Percentiles rank a stretch among this genome's conserved stretches.
These are phyloP conservation scores for Saprolegnia parasitica DNA, from an alignment of 352 stramenopile species.

Conservation along the genomic window DNA sequence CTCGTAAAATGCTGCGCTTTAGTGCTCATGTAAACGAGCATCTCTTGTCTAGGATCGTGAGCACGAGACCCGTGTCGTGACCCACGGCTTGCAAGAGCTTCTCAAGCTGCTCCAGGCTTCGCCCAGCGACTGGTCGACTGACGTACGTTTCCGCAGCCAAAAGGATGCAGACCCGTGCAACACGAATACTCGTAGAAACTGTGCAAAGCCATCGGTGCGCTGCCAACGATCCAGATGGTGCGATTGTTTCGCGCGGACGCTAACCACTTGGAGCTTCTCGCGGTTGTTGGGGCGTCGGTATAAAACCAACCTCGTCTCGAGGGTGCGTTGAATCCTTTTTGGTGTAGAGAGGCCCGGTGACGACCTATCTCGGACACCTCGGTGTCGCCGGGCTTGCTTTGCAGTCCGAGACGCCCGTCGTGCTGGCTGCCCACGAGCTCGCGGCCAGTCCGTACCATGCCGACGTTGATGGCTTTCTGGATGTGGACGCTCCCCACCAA, in stretches of 20 bases:
- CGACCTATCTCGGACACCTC: neutral
- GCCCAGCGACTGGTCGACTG: no score
- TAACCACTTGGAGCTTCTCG: neutral
- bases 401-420: neutral
- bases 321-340: no score
- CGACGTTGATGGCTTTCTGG: neutral
- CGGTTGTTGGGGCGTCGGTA: neutral
- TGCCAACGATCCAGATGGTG: neutral
- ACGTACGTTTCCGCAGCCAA: no score
- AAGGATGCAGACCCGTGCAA: no score
- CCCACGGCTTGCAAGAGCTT: no score
- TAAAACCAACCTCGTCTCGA: no score
- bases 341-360: neutral
- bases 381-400: neutral
- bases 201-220: neutral
- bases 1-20: no score
- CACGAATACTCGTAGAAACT: neutral
- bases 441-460: neutral
- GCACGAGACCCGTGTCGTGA: no score
- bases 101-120: no score
- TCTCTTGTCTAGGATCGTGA: no score
- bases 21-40: no score
- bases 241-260: neutral
- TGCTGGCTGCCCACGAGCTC: neutral
- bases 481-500: neutral